phyloP scores from a whole-genome alignment of 805 yeast genomes.

The Kazachstania kunashirensis region DNA sequence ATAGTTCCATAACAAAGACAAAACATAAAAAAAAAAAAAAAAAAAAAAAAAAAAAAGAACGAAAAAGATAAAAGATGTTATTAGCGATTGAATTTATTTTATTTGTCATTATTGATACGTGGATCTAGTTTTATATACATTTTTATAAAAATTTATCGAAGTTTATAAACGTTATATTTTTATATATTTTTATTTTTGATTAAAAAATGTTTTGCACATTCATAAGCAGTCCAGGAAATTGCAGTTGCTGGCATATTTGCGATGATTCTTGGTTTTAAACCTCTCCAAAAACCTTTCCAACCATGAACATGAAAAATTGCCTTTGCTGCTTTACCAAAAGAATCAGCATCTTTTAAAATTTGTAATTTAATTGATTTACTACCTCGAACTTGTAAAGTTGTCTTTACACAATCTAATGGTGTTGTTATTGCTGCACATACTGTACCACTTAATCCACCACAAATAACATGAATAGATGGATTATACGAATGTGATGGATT shows the following conservation, averaged over 20 bases:
- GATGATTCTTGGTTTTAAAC: slow-evolving; percentile 82
- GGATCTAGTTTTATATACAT: no score
- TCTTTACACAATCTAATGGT: slow-evolving; percentile 90
- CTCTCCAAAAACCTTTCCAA: slow-evolving; percentile 62
- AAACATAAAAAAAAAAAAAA: no score
- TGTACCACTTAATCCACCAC: slow-evolving; percentile 94
- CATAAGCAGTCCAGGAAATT: slow-evolving; percentile 96
- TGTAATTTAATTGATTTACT: slow-evolving; percentile 33
- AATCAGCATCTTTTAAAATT: slow-evolving; percentile 42
- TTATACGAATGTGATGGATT: slow-evolving; percentile 76
- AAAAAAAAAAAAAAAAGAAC: no score
- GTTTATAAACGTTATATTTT: no score
- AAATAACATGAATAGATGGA: slow-evolving; percentile 83
- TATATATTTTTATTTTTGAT: no score
- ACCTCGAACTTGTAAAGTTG: slow-evolving; percentile 80
- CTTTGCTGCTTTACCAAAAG: slow-evolving; percentile 63
- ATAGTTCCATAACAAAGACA: no score
- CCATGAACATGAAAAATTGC: slow-evolving; percentile 59
- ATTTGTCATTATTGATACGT: no score
- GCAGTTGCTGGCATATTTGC: slow-evolving; percentile 97
- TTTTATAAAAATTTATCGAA: no score
- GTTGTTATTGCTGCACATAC: slow-evolving; percentile 94
- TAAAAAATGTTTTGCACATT: slow-evolving; percentile 71
- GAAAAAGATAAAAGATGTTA: no score
- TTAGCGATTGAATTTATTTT: no score